Conservation (phyloP, 1,284 basidiomycete genomes). For the Ceratobasidium sp. region DNA sequence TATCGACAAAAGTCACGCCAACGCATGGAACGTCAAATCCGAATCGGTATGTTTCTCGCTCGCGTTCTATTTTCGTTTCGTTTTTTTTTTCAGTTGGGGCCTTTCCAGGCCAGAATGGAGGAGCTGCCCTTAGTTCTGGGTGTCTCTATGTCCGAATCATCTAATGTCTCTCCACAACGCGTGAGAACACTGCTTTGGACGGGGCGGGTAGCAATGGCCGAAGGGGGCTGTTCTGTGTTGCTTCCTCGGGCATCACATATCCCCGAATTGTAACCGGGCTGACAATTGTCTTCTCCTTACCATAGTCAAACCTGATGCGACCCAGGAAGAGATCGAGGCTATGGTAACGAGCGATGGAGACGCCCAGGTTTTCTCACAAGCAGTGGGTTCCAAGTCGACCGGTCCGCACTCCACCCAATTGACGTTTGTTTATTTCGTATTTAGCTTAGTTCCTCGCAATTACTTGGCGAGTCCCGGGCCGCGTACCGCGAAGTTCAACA, state of each 20-base stretch:
- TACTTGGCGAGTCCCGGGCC: constrained; percentile 82
- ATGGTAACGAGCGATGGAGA: constrained; percentile 81
- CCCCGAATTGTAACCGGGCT: no score
- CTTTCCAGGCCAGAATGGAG: no score
- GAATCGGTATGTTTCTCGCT: constrained; percentile 42
- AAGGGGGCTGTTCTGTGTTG: background rate
- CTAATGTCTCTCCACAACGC: no score
- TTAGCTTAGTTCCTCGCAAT: constrained; percentile 81
- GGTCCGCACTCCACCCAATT: constrained; percentile 8
- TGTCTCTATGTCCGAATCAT: background rate
- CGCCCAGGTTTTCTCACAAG: constrained; percentile 85
- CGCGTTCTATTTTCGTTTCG: no score
- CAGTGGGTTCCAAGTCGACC: constrained; percentile 59
- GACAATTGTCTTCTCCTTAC: no score
- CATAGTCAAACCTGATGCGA: constrained; percentile 93
- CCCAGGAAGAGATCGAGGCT: constrained; percentile 79
- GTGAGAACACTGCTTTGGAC: no score
- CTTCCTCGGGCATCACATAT: no score
- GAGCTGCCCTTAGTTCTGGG: no score
- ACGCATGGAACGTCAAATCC: constrained; percentile 41
- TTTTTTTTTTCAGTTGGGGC: no score
- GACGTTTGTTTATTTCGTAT: constrained; percentile 1
- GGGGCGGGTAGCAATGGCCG: background rate
- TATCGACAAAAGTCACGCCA: constrained; percentile 17
- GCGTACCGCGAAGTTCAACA: constrained; percentile 92